These are phyloP conservation scores for Erysimum cheiranthoides DNA, from an alignment of 345 rosid species.

Conservation along the genomic window DNA sequence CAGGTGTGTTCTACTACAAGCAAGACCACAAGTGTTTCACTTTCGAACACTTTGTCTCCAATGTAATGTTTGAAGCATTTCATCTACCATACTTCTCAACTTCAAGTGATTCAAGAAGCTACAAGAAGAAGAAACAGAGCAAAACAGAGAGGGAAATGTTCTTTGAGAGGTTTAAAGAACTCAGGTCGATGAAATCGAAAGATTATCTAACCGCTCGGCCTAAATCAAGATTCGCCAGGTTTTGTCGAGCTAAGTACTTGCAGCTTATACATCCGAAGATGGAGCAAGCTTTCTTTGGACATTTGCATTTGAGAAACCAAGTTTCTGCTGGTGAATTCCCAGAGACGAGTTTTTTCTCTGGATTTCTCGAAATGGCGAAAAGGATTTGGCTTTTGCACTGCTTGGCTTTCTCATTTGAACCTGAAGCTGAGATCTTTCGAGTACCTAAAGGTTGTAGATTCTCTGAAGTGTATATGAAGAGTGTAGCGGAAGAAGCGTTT, in stretches of 20 bases:
- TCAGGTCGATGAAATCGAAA: conserved; percentile 59
- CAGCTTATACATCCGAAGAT: conserved; percentile 77
- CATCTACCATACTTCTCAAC: conserved; percentile 55
- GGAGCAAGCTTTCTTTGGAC: conserved; percentile 76
- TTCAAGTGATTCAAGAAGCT: conserved; percentile 51
- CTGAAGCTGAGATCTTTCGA: conserved; percentile 73
- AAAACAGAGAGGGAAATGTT: conserved; percentile 49
- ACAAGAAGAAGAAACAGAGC: conserved; percentile 41
- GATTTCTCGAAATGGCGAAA: conserved; percentile 81
- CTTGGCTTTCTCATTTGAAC: conserved; percentile 71
- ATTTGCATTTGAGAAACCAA: conserved; percentile 55
- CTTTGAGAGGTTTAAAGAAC: conserved; percentile 66
- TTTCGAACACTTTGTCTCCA: conserved; percentile 77
- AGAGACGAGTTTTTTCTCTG: conserved; percentile 54
- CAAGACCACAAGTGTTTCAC: conserved; percentile 80
- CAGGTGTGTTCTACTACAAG: conserved; percentile 63
- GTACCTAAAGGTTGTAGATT: conserved; percentile 65
- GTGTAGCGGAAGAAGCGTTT: conserved; percentile 64
- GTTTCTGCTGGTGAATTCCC: conserved; percentile 68
- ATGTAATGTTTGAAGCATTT: conserved; percentile 69
- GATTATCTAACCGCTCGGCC: conserved; percentile 62
- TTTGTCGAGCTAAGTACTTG: conserved; percentile 68
- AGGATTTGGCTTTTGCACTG: conserved; percentile 89
- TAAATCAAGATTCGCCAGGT: conserved; percentile 75
- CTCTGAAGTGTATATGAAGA: conserved; percentile 91